These are phyloP conservation scores for Nemania serpens DNA, from an alignment of 2,329 filamentous ascomycete genomes.

Conservation along the genomic window DNA sequence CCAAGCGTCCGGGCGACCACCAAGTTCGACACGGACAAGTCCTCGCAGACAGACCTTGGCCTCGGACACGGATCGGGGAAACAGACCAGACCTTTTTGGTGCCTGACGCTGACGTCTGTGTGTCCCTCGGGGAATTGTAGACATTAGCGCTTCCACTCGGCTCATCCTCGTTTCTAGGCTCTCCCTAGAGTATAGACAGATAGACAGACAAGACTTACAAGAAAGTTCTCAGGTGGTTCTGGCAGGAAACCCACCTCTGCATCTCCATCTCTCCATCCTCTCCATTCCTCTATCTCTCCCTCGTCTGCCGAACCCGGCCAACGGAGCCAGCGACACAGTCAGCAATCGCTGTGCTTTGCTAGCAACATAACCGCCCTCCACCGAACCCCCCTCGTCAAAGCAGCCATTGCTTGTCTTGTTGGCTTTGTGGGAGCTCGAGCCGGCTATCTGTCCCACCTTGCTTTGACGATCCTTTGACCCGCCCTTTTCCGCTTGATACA, in stretches of 20 bases:
- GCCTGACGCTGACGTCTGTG: slow-evolving; percentile 9
- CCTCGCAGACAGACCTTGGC: neutral
- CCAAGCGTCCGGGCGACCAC: neutral
- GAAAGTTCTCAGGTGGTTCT: slow-evolving; percentile 2
- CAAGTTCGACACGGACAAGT: no score
- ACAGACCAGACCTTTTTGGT: neutral
- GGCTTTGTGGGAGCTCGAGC: slow-evolving; percentile 35
- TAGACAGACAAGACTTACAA: neutral
- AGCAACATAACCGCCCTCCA: slow-evolving; percentile 4
- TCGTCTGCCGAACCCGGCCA: neutral
- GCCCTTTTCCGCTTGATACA: slow-evolving; percentile 32
- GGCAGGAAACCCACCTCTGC: neutral
- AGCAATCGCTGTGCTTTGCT: slow-evolving; percentile 15
- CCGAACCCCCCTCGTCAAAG: slow-evolving; percentile 7
- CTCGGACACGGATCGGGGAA: neutral
- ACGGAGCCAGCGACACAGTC: slow-evolving; percentile 17
- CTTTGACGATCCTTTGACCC: slow-evolving; percentile 36
- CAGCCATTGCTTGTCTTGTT: slow-evolving; percentile 32
- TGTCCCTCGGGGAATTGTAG: slow-evolving; percentile 13
- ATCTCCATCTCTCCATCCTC: neutral
- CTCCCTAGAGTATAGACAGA: no score
- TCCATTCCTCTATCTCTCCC: neutral
- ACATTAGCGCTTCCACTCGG: slow-evolving; percentile 23
- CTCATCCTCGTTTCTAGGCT: slow-evolving; percentile 18
- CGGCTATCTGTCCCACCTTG: slow-evolving; percentile 27